A percentile compares a stretch with the other conserved stretches of the same genome.
Conservation (phyloP, 1,284 basidiomycete species). For the Tilletia indica region DNA sequence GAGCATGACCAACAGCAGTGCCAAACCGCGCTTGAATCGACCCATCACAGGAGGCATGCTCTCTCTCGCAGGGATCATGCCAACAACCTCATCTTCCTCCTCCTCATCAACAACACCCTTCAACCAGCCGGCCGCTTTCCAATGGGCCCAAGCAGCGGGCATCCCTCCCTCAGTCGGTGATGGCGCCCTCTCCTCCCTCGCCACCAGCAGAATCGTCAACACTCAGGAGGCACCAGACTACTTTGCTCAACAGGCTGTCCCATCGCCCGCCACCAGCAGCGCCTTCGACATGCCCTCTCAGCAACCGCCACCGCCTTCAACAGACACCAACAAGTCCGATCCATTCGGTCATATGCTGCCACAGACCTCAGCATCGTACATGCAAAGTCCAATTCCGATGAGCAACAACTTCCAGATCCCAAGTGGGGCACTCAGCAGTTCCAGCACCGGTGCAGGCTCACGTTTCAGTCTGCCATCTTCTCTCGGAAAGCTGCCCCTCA, state of each 20-base stretch:
- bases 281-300: not conserved
- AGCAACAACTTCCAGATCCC: conserved; percentile 1
- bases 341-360: no score
- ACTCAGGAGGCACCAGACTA: conserved; percentile 9
- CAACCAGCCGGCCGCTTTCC: conserved; percentile 8
- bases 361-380: not conserved
- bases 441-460: not conserved
- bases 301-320: not conserved
- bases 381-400: not conserved
- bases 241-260: conserved; percentile 6
- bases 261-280: not conserved
- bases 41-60: not conserved
- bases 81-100: not conserved
- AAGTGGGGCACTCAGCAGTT: not conserved
- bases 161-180: not conserved
- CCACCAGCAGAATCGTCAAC: not conserved
- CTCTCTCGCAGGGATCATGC: not conserved
- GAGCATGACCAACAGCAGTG: no score
- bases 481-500: not conserved
- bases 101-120: conserved; percentile 2
- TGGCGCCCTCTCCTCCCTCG: not conserved
- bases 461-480: not conserved
- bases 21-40: no score
- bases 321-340: not conserved
- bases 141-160: not conserved